Percentiles rank a stretch among this genome's conserved stretches.
phyloP scores from a whole-genome alignment of 108 stramenopile genomes.

The Nannochloropsis oceanica region DNA sequence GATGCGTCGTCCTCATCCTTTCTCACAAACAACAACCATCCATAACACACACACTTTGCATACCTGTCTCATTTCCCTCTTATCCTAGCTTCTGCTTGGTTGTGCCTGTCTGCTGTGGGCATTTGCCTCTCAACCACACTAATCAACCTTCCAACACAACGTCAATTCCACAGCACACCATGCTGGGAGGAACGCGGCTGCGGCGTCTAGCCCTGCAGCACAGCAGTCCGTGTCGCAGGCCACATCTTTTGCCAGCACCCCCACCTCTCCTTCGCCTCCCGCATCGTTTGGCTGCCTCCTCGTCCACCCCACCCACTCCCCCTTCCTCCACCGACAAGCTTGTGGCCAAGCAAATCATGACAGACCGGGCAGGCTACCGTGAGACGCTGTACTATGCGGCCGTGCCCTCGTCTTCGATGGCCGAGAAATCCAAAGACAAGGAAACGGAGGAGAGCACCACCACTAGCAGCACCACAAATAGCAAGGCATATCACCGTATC shows the following conservation, averaged over 20 bases:
- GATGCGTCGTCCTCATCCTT: no score
- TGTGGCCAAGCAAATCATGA: neutral
- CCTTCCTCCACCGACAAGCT: neutral
- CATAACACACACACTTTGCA: neutral
- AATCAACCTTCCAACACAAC: no score
- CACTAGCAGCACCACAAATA: no score
- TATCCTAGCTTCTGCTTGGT: neutral
- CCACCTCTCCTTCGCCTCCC: neutral
- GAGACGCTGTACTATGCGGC: neutral
- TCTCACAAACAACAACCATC: no score
- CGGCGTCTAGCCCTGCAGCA: neutral
- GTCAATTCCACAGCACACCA: no score
- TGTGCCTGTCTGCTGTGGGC: neutral
- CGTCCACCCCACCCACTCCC: neutral
- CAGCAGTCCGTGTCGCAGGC: neutral
- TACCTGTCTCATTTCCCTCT: neutral
- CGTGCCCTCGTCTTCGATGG: neutral
- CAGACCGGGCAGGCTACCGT: neutral
- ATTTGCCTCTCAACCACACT: no score
- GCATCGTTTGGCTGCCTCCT: neutral
- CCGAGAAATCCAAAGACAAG: neutral
- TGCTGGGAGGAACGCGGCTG: no score
- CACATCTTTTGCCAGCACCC: neutral
- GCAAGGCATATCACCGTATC: neutral
- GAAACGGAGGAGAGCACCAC: neutral